Evolutionary conservation across 2,329 filamentous ascomycete genomes (phyloP), one percentile per base, ranked within the genome.

Genomic region (Dactylonectria macrodidyma): DNA sequence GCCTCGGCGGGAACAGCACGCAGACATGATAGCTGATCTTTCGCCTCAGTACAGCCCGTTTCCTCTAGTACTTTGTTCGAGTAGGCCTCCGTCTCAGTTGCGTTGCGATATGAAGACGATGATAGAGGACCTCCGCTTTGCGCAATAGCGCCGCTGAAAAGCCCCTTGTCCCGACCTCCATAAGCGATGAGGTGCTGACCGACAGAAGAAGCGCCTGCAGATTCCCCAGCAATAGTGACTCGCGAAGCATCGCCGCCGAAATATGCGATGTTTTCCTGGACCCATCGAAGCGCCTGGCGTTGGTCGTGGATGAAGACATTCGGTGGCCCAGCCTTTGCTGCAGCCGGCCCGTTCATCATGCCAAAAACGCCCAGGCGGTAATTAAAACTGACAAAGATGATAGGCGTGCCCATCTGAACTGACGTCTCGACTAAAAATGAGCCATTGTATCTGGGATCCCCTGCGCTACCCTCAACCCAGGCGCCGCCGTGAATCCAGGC

Each of bases 61-160:
- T 12, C 19, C 5, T 57, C 14, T 14, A 47, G 50, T 7, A 62
- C 50, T 9, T 36, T 46, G 5, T 44, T 24, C 14, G 38, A 47
- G 12, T 52, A 22, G 62, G 55, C 19, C 46, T 69, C 66, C 64
- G 59, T 59, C 12, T 52, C 54, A 7, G 54, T 24, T 3, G 11
- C 34, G 11, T 19, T 55, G 30, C 52, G 58, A 26, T 24, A 14
- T 16, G 22, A 16, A 5, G 38, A 36, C n/a, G 41, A 46, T 26
- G 41, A 55, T n/a, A 54, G 46, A 5, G 77, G 76, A 48, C 79
- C 80, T 14, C 84, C 84, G 7, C 84, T 87, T 68, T 89, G 74
- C 38, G 81, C 80, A 30, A 87, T 87, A 2, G 80, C 86, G 9
- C 74, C 82, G 9, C 83, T 78, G 73, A 88, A 89, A 2, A 89